Evolutionary conservation across 2,329 filamentous ascomycete genomes (phyloP), one percentile per base, ranked within the genome.

Genomic region (Colletotrichum tofieldiae): DNA sequence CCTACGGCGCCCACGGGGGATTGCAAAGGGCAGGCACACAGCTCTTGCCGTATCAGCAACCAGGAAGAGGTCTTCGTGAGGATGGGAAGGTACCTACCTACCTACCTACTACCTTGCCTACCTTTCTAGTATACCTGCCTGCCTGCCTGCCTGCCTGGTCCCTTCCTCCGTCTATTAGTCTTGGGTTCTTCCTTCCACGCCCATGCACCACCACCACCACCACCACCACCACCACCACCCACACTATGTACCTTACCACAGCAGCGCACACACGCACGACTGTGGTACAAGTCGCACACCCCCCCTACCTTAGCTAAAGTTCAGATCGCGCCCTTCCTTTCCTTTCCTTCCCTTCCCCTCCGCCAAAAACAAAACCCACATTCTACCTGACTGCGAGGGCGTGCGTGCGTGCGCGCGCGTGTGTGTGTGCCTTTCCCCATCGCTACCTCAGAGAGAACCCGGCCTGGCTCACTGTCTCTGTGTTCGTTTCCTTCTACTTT

Each of bases 381-480:
- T 59, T 64, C 64, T 64, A 47, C 51, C 60, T 58, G 6, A 55
- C 62, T 49, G 9, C 9, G 7, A 29, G 49, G 2, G 49, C 12
- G 23, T 41, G 32, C 41, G 26, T 51, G 29, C n/a, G 26, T 35
- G 35, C 47, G 51, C 26, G 14, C 23, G 23, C 23, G 23, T 26
- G 23, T 37, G 29, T 26, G 39, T 39, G 51, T 41, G 23, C 26
- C 60, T 29, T 37, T 45, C 12, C 64, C 51, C 65, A 72, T 72
- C 59, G 65, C 69, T 43, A 26, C 23, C 23, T 26, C 23, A 68
- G 47, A 63, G 29, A 56, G 60, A 66, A 65, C 54, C 70, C 58
- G 49, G 51, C 73, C 81, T 81, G 79, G 77, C 82, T 82, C 79
- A 47, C 71, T 75, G 70, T 78, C 75, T 67, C 75, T 77, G 75